Evolutionary conservation across 2,329 filamentous ascomycete species (phyloP), one percentile per base, ranked within the genome.

Genomic region (Cadophora gregata): DNA sequence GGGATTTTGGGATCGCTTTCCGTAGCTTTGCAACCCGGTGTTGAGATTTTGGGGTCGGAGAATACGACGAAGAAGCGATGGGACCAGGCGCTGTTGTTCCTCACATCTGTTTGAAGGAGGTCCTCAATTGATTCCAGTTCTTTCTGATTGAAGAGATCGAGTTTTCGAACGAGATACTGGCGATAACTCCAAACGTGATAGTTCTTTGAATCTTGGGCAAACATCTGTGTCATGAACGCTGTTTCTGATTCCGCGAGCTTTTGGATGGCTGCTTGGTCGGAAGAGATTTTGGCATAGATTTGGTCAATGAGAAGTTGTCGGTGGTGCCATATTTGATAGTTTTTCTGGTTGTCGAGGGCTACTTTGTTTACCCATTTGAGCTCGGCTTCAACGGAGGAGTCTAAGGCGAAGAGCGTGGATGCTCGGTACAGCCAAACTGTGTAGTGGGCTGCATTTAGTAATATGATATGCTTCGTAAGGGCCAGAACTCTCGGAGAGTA

Each of bases 131-230:
- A 88, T 61, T 82, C 79, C 24, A 96, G 82, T 83, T 99, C 89
- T 58, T 84, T 64, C 50, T 73, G 55, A 88, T 79, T 60, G 78
- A 79, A 97, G 83, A 81, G 90, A 77, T 88, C 90, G 84, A 91
- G 79, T 75, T 87, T 88, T 61, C 81, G 80, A 48, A 89, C 86
- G 24, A 90, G 79, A 75, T 86, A 88, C 78, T 97, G 93, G 66
- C 96, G 86, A 81, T 98, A 99, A 64, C 90, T 93, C 96, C 96
- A 99, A 58, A 98, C 96, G 78, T 99, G 96, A 78, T 99, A 98
- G 82, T 99, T 99, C 81, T 99, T 99, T 59, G 91, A 88, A 78
- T 99, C 96, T 73, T 91, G 85, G 48, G 85, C 86, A 63, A 99
- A 89, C 86, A 99, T 98, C 56, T 84, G 80, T 67, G 84, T 85